These are phyloP conservation scores for Botrytis byssoidea DNA, from an alignment of 2,329 filamentous ascomycete species.

Conservation along the genomic window DNA sequence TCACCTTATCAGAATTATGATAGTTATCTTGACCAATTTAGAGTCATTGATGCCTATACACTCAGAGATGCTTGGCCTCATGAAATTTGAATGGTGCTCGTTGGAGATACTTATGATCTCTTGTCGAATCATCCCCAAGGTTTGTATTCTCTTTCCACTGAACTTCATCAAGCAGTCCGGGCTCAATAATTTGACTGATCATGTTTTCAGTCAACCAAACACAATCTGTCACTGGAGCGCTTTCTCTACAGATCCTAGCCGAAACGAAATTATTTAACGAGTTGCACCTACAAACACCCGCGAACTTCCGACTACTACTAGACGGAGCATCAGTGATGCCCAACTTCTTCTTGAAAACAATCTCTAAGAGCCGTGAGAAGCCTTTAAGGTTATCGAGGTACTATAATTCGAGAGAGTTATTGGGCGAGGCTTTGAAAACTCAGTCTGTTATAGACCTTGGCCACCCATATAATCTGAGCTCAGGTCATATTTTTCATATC, in stretches of 20 bases:
- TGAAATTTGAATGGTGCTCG: background rate
- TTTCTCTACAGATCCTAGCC: background rate
- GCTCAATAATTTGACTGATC: background rate
- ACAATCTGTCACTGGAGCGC: background rate
- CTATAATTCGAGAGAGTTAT: background rate
- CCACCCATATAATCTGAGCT: background rate
- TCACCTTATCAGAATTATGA: background rate
- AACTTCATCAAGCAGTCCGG: accelerated
- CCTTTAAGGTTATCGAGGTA: background rate
- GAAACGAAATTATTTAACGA: background rate
- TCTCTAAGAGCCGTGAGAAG: background rate
- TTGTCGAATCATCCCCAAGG: background rate
- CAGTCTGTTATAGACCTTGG: background rate
- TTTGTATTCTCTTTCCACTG: background rate
- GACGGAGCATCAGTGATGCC: background rate
- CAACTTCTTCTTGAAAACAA: background rate
- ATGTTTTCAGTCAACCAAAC: background rate
- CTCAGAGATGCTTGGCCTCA: background rate
- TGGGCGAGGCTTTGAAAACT: background rate
- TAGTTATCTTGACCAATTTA: background rate
- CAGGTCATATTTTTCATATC: background rate
- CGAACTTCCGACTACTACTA: background rate
- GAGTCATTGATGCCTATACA: background rate
- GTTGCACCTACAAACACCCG: background rate
- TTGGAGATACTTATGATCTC: background rate